Conservation (phyloP, 2,329 filamentous ascomycete genomes). For the Xylaria sp. region DNA sequence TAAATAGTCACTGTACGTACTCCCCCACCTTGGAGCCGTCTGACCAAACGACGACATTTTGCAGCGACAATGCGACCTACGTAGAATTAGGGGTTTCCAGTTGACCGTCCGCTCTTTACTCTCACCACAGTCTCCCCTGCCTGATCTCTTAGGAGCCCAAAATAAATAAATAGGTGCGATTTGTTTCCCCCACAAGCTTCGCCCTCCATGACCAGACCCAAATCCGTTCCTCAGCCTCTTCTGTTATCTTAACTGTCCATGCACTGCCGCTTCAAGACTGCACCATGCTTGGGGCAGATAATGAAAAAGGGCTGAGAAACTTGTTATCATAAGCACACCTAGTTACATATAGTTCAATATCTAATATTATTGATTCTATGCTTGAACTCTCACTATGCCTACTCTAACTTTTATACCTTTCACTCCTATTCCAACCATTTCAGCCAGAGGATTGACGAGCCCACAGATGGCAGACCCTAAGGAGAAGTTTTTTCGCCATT, state of each 20-base stretch:
- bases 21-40: neutral
- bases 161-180: constrained; percentile 28
- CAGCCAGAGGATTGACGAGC: constrained; percentile 40
- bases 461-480: constrained; percentile 65
- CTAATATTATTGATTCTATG: neutral
- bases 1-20: too few species aligned
- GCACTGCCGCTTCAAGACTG: neutral
- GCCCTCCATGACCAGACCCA: neutral
- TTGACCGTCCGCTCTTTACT: constrained; percentile 5
- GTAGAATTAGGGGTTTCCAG: neutral
- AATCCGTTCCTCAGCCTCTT: neutral
- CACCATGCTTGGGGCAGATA: neutral
- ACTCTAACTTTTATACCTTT: constrained; percentile 44
- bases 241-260: neutral
- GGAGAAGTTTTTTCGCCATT: constrained; percentile 85
- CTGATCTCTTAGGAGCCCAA: neutral
- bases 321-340: neutral
- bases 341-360: constrained; percentile 10
- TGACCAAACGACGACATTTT: constrained; percentile 40
- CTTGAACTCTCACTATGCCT: constrained; percentile 32
- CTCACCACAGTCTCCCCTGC: neutral
- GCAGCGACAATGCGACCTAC: constrained; percentile 30
- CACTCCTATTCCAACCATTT: constrained; percentile 34
- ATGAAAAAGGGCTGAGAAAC: neutral
- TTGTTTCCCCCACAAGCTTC: neutral